Evolutionary conservation across 352 stramenopile genomes (phyloP).

Genomic region (Halophytophthora batemanensis): DNA sequence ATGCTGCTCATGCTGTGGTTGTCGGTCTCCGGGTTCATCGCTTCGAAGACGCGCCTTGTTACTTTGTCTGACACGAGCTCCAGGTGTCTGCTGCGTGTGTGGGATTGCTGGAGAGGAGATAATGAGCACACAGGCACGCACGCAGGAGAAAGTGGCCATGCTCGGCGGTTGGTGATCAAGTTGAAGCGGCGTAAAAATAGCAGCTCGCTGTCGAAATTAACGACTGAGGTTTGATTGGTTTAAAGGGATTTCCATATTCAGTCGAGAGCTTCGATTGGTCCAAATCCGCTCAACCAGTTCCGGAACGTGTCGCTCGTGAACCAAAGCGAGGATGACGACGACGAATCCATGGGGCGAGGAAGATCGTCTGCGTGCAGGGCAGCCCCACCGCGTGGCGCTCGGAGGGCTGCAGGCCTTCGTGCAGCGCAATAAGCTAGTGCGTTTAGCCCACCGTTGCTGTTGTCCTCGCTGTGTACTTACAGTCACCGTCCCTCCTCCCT

Average conservation of each 20-base stretch:
- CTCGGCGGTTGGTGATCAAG: background rate
- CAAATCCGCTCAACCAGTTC: too few species aligned
- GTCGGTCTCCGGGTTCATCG: slow-evolving; percentile 30
- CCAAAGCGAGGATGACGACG: background rate
- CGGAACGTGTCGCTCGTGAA: too few species aligned
- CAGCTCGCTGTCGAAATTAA: background rate
- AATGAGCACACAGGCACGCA: slow-evolving; percentile 4
- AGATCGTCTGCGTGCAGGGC: slow-evolving; percentile 4
- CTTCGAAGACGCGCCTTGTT: background rate
- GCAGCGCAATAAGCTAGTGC: slow-evolving; percentile 30
- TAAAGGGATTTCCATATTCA: background rate
- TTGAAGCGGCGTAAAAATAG: background rate
- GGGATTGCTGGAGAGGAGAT: background rate
- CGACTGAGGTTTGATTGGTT: slow-evolving; percentile 5
- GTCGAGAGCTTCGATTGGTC: background rate
- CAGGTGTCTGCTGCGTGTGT: background rate
- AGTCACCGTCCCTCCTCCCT: background rate
- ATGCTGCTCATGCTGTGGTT: background rate
- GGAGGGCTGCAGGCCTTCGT: slow-evolving; percentile 41
- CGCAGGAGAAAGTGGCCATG: slow-evolving; percentile 8
- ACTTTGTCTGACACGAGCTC: background rate
- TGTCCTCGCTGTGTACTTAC: background rate
- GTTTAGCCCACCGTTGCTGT: background rate
- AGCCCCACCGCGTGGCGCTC: slow-evolving; percentile 21
- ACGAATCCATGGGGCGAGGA: slow-evolving; percentile 38